Evolutionary conservation across 148 eudicot genomes (phyloP), one percentile per base, ranked within the genome.

Genomic region (Spergularia marina): DNA sequence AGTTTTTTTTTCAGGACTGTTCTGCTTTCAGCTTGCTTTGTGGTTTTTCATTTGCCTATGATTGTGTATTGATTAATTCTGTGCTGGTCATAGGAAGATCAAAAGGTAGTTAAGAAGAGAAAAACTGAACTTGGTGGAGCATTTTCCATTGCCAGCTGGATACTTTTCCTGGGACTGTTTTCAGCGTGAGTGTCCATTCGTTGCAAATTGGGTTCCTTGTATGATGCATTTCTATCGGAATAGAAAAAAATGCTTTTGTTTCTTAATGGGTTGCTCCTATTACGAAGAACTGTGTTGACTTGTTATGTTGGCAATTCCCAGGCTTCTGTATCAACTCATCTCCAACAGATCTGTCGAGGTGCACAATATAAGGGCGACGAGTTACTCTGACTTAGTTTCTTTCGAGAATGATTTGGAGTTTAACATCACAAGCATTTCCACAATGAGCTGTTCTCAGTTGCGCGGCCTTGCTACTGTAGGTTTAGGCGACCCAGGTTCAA

Each of bases 101-200:
- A 90, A 84, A 88, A 90, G 76, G 89, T 86, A 54, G 92, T 95
- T 59, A 80, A 18, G 76, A 95, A 95, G 84, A 86, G 98, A 56
- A 95, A 95, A 78, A 95, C 98, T 44, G 98, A 95, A 88, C 91
- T 95, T 73, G 98, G 98, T 55, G 98, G 98, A 81, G 68, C 92
- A 59, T 88, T 92, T 78, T 95, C 98, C 59, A 85, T 92, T 49
- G 98, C 97, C 36, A 92, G 96, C 79, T 95, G 91, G 92, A 92
- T 95, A 65, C 94, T 95, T 80, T 95, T 92, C 83, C 83, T 87
- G 79, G 98, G 98, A 73, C 86, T 95, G 60, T 82, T 89, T 78
- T 80, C 98, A 58, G 91, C 91, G 97, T 94, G 83, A 94, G 98
- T 92, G 63, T 67, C 36, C 64, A 65, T 58, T 74, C 10, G 34